Conservation (phyloP, 148 eudicot genomes). For the Spergularia bocconei region DNA sequence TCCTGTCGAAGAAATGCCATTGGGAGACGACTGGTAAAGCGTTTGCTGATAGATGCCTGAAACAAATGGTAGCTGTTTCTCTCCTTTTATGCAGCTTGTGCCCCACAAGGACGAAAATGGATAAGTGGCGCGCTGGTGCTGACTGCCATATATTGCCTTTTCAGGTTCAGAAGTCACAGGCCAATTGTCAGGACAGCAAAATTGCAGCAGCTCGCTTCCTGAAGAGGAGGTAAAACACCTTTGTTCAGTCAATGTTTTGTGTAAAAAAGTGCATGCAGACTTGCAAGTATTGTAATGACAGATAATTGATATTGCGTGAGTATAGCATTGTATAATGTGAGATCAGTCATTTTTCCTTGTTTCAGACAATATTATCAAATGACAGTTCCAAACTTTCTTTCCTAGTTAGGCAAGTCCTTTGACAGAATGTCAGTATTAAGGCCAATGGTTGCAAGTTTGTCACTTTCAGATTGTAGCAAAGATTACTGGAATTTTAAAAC, state of each 20-base stretch:
- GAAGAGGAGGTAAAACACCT: not conserved
- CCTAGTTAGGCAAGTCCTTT: no score
- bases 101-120: constrained; percentile 1
- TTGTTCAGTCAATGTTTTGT: not conserved
- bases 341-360: no score
- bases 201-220: constrained; percentile 38
- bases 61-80: constrained; percentile 22
- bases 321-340: no score
- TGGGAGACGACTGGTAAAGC: constrained; percentile 23
- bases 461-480: no score
- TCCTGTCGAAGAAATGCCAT: constrained; percentile 15
- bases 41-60: constrained; percentile 21
- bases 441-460: no score
- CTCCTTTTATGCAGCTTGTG: constrained; percentile 6
- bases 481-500: not conserved
- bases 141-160: constrained; percentile 1
- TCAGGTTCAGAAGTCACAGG: constrained; percentile 18
- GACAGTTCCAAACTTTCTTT: no score
- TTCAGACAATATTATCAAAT: no score
- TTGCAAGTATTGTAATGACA: no score
- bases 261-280: not conserved
- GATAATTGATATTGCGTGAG: no score
- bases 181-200: constrained; percentile 21
- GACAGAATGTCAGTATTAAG: no score
- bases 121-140: not conserved